These are phyloP conservation scores for Hymenoscyphus occultus DNA, from an alignment of 2,329 filamentous ascomycete genomes.

Conservation along the genomic window DNA sequence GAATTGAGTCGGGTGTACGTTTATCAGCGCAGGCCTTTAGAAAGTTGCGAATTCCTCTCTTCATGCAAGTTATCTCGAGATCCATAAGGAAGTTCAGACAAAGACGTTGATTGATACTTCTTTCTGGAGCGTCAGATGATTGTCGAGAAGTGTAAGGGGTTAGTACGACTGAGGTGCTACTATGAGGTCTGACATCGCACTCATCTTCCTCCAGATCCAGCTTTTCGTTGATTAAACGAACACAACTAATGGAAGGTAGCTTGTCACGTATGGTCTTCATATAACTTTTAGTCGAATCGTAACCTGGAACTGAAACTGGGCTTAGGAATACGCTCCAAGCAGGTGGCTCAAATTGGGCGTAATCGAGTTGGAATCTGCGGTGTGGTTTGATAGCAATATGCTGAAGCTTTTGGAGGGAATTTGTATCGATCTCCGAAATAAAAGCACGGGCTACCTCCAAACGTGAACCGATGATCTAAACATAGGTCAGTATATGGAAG, in stretches of 20 bases:
- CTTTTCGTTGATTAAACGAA: not conserved
- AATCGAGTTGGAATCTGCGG: not conserved
- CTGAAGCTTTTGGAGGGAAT: not conserved
- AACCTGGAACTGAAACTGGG: not conserved
- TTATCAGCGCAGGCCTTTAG: too few relatives aligned
- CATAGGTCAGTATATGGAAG: too few relatives aligned
- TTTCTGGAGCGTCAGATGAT: not conserved
- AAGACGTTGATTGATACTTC: not conserved
- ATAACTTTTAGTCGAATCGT: not conserved
- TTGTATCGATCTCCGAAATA: not conserved
- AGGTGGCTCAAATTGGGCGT: not conserved
- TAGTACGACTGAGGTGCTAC: not conserved
- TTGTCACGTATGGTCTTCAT: not conserved
- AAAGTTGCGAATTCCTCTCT: not conserved
- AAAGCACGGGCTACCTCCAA: not conserved
- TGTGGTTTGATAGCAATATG: not conserved
- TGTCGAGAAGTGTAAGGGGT: not conserved
- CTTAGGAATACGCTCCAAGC: not conserved
- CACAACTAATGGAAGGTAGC: not conserved
- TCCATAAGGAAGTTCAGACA: not conserved
- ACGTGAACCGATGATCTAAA: not conserved
- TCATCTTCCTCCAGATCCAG: not conserved
- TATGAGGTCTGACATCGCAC: not conserved
- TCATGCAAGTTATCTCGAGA: not conserved
- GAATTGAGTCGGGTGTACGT: too few relatives aligned